Base-by-base conservation (phyloP, 192 early-diverging fungal species). In the Cladochytrium replicatum region DNA sequence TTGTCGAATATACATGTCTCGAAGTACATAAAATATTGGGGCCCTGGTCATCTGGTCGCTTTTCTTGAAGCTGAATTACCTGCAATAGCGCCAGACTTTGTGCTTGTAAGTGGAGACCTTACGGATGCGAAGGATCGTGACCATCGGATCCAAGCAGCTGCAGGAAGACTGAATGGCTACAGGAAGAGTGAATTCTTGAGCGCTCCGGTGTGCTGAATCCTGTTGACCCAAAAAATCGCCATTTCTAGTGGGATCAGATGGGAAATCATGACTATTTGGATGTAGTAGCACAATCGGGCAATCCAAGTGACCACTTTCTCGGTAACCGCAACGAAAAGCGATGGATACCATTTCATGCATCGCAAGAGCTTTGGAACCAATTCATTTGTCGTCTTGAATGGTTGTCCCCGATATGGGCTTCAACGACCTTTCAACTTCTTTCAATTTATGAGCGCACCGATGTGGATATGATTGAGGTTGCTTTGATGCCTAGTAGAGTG, bases 191-290 rank as follows among this genome's bases (percentile, higher is more conserved):
- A 0, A 70, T 83, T 78, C 4, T 93, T 93, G 46, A 0, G 71
- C 83, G 2, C 61, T 95, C 7, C 63, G 3, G 58, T 58, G 15
- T 58, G 77, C 8, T 57, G 62, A 2, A 58, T 85, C 0, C 50
- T 67, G 28, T 30, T 26, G 0, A 65, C 72, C 19, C 60, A 78
- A 34, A 78, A 34, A 61, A 68, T 55, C 75, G 74, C 11, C 54
- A 63, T 4, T 88, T 84, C 30, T 89, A 80, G 70, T 83, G 79
- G 55, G 92, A 95, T 63, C 70, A 86, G 50, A 70, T 90, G n/a
- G 92, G 92, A 2, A 93, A 95, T 56, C 92, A 95, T 63, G 92
- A 95, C 50, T 91, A 88, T 54, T 95, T 90, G 60, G 77, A 91
- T 49, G 71, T 91, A 55, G 6, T 86, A 71, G 58, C 43, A 71